Conservation (phyloP, 148 eudicot species). For the Heliosperma pusillum region DNA sequence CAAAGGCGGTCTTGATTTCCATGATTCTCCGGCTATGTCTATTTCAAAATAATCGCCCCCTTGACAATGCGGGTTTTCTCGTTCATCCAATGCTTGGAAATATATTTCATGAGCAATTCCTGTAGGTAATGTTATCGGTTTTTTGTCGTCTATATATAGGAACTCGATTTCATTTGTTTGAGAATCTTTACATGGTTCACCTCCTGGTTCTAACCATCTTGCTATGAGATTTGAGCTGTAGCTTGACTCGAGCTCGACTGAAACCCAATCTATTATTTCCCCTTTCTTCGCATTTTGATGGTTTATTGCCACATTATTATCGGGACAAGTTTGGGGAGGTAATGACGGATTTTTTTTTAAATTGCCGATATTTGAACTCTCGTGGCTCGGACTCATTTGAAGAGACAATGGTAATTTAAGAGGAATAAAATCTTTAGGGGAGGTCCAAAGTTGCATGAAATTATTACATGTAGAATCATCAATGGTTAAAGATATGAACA, state of each 20-base stretch:
- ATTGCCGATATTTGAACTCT: background rate
- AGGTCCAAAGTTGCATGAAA: constrained; percentile 17
- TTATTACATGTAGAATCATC: constrained; percentile 18
- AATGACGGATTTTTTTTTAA: background rate
- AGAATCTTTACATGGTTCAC: constrained; percentile 57
- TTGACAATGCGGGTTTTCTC: constrained; percentile 48
- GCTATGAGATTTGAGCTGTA: constrained; percentile 51
- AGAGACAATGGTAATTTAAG: background rate
- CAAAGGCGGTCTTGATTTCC: constrained; percentile 84
- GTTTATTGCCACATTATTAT: background rate
- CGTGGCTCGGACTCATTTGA: background rate
- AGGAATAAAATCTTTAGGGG: constrained; percentile 5
- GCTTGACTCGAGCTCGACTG: constrained; percentile 48
- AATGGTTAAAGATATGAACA: constrained; percentile 15
- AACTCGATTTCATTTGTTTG: constrained; percentile 54
- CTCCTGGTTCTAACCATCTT: constrained; percentile 59
- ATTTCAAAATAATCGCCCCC: constrained; percentile 94
- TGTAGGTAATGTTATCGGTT: constrained; percentile 36
- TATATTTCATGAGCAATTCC: constrained; percentile 60
- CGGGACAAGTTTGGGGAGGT: background rate
- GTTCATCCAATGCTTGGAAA: constrained; percentile 71
- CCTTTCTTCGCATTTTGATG: background rate
- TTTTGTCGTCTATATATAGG: constrained; percentile 44
- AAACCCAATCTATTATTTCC: constrained; percentile 26
- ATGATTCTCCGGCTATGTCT: constrained; percentile 58